Conservation (phyloP, 176 grass and related monocot genomes). For the Musa schizocarpa region DNA sequence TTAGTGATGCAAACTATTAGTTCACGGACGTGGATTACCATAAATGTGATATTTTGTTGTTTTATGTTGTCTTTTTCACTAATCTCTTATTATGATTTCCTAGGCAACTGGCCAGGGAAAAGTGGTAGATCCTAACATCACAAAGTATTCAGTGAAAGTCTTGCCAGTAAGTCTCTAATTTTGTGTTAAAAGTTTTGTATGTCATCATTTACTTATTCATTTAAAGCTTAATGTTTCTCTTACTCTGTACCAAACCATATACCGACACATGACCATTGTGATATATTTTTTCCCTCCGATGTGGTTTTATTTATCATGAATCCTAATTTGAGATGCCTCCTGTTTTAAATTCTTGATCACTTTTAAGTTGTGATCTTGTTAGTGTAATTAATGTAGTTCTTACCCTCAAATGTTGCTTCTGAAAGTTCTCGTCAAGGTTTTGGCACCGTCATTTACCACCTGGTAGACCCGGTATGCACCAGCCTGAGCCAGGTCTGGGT, state of each 20-base stretch:
- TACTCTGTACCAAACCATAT: background rate
- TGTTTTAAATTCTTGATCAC: too few relatives aligned
- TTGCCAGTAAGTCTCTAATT: conserved; percentile 55
- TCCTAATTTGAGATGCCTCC: background rate
- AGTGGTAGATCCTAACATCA: conserved; percentile 51
- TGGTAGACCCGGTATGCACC: too few relatives aligned
- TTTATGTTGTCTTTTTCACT: background rate
- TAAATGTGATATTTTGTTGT: background rate
- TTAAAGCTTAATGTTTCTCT: background rate
- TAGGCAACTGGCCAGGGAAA: conserved; percentile 63
- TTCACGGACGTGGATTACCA: background rate
- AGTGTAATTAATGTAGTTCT: too few relatives aligned
- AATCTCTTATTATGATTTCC: background rate
- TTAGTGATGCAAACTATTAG: background rate
- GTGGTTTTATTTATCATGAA: background rate
- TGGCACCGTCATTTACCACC: too few relatives aligned
- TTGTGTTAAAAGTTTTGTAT: background rate
- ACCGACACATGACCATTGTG: background rate
- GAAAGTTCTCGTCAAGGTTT: too few relatives aligned
- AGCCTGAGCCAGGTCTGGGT: too few relatives aligned
- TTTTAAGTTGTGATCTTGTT: too few relatives aligned
- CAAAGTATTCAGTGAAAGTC: conserved; percentile 80
- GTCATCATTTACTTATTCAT: background rate
- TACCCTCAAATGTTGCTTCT: too few relatives aligned
- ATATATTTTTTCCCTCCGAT: too few relatives aligned